phyloP scores from a whole-genome alignment of 2,329 filamentous ascomycete species.

The Fonsecaea pedrosoi region DNA sequence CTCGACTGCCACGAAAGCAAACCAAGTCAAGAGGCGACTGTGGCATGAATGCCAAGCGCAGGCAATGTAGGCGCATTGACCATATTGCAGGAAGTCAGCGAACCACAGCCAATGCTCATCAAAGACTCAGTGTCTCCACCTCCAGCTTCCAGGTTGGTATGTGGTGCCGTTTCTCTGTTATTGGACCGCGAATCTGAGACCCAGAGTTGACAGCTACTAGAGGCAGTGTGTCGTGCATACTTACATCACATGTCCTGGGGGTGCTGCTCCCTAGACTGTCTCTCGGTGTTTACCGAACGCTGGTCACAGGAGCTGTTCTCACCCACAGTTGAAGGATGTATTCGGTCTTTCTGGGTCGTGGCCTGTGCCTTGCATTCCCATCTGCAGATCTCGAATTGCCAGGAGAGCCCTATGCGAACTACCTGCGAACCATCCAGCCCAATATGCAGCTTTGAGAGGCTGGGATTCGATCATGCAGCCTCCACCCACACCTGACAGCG shows the following conservation, averaged over 20 bases:
- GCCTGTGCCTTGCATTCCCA: conserved; percentile 10
- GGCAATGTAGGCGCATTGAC: conserved; percentile 23
- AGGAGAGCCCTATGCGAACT: conserved; percentile 18
- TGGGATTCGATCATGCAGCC: neutral
- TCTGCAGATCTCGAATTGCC: neutral
- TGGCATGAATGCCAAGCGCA: conserved; percentile 14
- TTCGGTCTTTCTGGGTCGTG: neutral
- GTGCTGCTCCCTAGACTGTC: conserved; percentile 7
- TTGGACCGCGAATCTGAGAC: neutral
- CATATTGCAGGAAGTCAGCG: conserved; percentile 14
- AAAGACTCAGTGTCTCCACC: neutral
- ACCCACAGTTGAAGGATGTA: neutral
- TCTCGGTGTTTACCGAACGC: neutral
- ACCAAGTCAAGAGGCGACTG: conserved; percentile 9
- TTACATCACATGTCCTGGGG: conserved; percentile 11
- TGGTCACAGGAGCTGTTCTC: neutral
- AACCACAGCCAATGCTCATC: conserved; percentile 10
- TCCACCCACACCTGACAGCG: conserved; percentile 10
- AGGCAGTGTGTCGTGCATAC: neutral
- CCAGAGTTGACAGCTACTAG: neutral
- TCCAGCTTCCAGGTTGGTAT: conserved; percentile 15
- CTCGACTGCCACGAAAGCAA: conserved; percentile 9
- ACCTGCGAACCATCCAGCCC: conserved; percentile 6
- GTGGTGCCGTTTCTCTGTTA: neutral
- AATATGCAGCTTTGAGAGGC: neutral